Evolutionary conservation across 768 basidiomycete species (phyloP).

Genomic region (Hirschioporus abietinus): DNA sequence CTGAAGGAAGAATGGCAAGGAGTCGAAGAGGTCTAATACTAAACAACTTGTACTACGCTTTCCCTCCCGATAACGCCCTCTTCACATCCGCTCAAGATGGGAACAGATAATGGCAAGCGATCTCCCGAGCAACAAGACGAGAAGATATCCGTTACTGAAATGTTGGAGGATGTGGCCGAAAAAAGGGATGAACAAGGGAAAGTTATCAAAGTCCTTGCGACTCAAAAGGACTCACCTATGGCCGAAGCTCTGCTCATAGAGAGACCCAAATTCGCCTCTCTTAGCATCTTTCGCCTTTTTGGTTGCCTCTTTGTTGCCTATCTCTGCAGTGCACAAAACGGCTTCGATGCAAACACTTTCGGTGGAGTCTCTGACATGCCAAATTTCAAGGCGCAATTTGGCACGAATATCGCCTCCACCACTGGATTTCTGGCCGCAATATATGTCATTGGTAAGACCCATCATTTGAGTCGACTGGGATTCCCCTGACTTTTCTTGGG

Average conservation of each 20-base stretch:
- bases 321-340: slow-evolving; percentile 24
- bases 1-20: not conserved
- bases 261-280: slow-evolving; percentile 11
- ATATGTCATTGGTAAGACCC: slow-evolving; percentile 19
- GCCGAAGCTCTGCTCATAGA: slow-evolving; percentile 13
- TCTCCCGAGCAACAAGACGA: not conserved
- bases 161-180: not conserved
- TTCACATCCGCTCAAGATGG: not conserved
- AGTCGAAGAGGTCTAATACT: not conserved
- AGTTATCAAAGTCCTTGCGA: slow-evolving; percentile 5
- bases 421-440: slow-evolving; percentile 23
- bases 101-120: not conserved
- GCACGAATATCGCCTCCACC: slow-evolving; percentile 20
- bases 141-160: not conserved
- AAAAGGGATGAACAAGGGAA: not conserved
- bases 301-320: slow-evolving; percentile 20
- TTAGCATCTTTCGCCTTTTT: slow-evolving; percentile 11
- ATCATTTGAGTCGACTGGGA: not conserved
- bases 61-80: not conserved
- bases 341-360: slow-evolving; percentile 25
- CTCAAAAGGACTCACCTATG: slow-evolving; percentile 4
- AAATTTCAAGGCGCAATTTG: slow-evolving; percentile 21
- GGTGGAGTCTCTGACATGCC: slow-evolving; percentile 24
- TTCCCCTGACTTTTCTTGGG: not conserved
- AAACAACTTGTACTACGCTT: not conserved